These are phyloP conservation scores for Austropuccinia psidii DNA, from an alignment of 1,284 basidiomycete genomes.

Conservation along the genomic window DNA sequence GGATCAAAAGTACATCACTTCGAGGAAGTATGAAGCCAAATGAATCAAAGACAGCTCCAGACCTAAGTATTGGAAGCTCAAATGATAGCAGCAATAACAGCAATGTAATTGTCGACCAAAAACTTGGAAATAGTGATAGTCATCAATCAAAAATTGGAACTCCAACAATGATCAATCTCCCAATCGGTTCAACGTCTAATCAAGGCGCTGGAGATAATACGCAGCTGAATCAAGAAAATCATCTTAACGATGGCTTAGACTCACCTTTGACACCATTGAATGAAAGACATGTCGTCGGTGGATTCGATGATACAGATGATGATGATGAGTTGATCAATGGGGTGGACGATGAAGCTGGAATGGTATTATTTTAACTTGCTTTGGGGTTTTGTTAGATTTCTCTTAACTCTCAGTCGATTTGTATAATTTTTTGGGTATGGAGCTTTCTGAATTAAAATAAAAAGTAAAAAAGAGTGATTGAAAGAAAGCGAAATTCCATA, in stretches of 20 bases:
- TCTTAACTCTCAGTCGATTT: too few species aligned
- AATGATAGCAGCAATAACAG: too few species aligned
- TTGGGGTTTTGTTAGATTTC: too few species aligned
- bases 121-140: background rate
- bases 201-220: background rate
- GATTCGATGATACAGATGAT: conserved; percentile 33
- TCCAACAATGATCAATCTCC: background rate
- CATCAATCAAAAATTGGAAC: background rate
- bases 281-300: conserved; percentile 16
- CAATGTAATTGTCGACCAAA: too few species aligned
- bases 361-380: conserved; percentile 22
- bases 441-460: too few species aligned
- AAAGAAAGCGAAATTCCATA: too few species aligned
- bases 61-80: too few species aligned
- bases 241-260: background rate
- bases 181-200: background rate
- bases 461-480: too few species aligned
- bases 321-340: conserved; percentile 14
- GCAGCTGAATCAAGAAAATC: background rate
- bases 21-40: too few species aligned
- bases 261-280: conserved; percentile 29
- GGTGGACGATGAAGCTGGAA: conserved; percentile 30
- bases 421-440: too few species aligned
- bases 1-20: too few species aligned
- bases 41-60: too few species aligned